Evolutionary conservation across 106 monocot species (phyloP), one percentile per base, ranked within the genome.

Genomic region (Xerophyta viscosa): DNA sequence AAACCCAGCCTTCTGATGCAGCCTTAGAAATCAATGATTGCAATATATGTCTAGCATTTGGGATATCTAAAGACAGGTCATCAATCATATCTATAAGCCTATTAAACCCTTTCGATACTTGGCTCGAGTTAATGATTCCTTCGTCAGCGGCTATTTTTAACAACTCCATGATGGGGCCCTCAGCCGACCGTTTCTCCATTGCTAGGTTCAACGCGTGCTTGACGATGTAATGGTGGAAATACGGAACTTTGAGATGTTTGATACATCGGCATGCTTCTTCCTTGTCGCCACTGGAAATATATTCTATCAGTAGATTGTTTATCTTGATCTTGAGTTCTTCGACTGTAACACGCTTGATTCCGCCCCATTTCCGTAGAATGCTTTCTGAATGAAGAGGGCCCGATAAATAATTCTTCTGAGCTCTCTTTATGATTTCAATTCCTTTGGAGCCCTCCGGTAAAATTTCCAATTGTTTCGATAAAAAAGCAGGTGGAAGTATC

Each of bases 181-280:
- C 76, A 8, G 71, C 42, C 8, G 59, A n/a, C 57, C 50, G 61
- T 10, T 37, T 66, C 57, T 90, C 89, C 80, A 90, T 83, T 18
- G 89, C 76, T 14, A 90, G 20, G 6, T 71, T 58, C 17, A 90
- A 36, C 0, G 89, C 73, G 0, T 52, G 70, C 29, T 83, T 90
- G 8, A 83, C 76, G 19, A 90, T 77, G 21, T 89, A 79, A 60
- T 90, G 89, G 61, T 90, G 89, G 41, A 84, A 90, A 54, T 77
- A 84, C 8, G 83, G 70, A 26, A 90, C 63, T 22, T 80, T 75
- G 18, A 82, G 50, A 39, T 72, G 71, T 37, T 66, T 78, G 27
- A 88, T 77, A 56, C 88, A 83, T 25, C 89, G 63, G 48, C 64
- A 71, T 3, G 89, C 89, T 69, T 90, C 89, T 20, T 6, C 8